Evolutionary conservation across 139 green algal species (phyloP).

Genomic region (Chlorella sp.): DNA sequence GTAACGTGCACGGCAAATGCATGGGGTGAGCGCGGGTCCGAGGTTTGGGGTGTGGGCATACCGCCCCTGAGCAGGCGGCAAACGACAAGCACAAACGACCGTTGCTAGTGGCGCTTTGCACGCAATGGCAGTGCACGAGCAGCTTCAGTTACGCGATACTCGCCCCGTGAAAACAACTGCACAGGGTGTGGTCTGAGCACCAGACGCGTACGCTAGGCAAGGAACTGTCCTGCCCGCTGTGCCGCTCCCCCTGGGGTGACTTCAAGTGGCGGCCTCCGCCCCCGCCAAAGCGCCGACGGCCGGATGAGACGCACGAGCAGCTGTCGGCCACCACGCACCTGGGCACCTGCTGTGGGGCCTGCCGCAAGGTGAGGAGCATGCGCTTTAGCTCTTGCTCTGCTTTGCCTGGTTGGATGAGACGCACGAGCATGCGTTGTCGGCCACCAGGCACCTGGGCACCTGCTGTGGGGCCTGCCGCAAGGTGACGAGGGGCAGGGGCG

Average conservation of each 20-base stretch:
- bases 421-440: background rate
- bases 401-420: background rate
- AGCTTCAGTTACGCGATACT: too few species aligned
- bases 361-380: conserved; percentile 13
- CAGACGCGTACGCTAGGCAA: conserved; percentile 26
- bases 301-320: conserved; percentile 3
- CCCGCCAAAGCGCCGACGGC: conserved; percentile 10
- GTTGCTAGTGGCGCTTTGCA: too few species aligned
- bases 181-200: conserved; percentile 35
- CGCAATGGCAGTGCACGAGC: too few species aligned
- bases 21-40: conserved; percentile 28
- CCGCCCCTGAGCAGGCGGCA: too few species aligned
- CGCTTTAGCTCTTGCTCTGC: background rate
- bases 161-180: too few species aligned
- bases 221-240: conserved; percentile 56
- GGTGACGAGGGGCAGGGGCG: background rate
- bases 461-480: conserved; percentile 29
- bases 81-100: too few species aligned
- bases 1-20: conserved; percentile 58
- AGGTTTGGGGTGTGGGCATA: background rate
- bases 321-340: background rate
- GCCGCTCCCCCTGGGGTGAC: conserved; percentile 47
- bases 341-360: conserved; percentile 31
- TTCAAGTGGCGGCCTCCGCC: conserved; percentile 45
- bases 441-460: conserved; percentile 16